These are phyloP conservation scores for Ganoderma meredithae DNA, from an alignment of 1,284 basidiomycete genomes.

Conservation along the genomic window DNA sequence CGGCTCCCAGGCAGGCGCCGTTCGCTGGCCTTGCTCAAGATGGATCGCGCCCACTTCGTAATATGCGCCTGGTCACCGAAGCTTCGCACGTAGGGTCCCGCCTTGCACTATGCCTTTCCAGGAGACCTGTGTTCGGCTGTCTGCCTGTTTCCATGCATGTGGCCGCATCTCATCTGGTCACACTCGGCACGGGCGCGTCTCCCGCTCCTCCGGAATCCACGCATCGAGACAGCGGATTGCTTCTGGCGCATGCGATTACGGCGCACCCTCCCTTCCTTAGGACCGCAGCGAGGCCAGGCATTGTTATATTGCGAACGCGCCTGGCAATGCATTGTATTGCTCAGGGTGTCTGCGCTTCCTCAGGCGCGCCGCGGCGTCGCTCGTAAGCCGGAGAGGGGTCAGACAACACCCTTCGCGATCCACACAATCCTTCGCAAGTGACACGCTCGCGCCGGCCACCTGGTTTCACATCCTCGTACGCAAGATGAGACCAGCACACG, in stretches of 20 bases:
- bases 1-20: background rate
- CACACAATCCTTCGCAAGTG: constrained; percentile 2
- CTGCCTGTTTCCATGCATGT: background rate
- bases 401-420: constrained; percentile 3
- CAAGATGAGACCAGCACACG: background rate
- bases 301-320: background rate
- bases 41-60: constrained; percentile 1
- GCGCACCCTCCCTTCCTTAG: constrained; percentile 4
- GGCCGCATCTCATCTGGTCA: constrained; percentile 7
- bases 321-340: background rate
- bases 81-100: background rate
- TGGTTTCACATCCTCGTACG: background rate
- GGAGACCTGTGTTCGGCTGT: constrained; percentile 3
- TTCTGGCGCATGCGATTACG: background rate
- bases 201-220: background rate
- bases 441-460: background rate
- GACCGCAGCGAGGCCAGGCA: constrained; percentile 14
- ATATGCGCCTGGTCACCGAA: constrained; percentile 7
- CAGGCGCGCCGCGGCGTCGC: constrained; percentile 3
- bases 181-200: background rate
- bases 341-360: background rate
- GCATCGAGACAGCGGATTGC: background rate
- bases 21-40: background rate
- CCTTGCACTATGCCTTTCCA: background rate
- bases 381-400: background rate